Evolutionary conservation across 257 asterid genomes (phyloP), one percentile per base, ranked within the genome.

Genomic region (Solanum piurae): DNA sequence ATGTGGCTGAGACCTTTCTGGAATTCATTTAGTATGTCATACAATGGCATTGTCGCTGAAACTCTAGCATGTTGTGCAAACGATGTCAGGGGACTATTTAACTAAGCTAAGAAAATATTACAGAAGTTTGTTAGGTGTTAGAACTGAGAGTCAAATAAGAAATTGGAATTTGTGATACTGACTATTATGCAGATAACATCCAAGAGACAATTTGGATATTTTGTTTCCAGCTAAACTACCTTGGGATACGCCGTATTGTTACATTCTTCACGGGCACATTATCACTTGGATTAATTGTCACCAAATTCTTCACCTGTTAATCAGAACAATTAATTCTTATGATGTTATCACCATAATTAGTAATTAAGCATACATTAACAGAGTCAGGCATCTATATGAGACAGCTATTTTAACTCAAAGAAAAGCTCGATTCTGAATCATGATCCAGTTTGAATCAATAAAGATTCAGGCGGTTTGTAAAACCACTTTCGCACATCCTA

Each of bases 1-100:
- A 95, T 95, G 86, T 95, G 98, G 91, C 96, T 94, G 37, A 94
- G 95, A 86, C 98, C 98, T 89, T 92, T 94, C 92, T 94, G 95
- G 89, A 95, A 94, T 87, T 94, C 95, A 92, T 93, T 94, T 85
- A 95, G 83, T 82, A 94, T 91, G 83, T 92, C 96, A 74, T 94
- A 94, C 89, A 94, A 87, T 58, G 96, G 89, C 90, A 89, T 89
- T 29, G 88, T 83, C 86, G 88, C 92, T 80, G 90, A 86, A 74
- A 89, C 84, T 86, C 91, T 91, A 52, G 29, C 36, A 88, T 36
- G 88, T 64, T 77, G 2, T 40, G 60, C 31, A 77, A 55, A 58
- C 52, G 12, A 60, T 36, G 79, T 77, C 52, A 62, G 80, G 62
- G 12, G 77, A 40, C 20, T 44, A 42, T 52, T 40, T 72, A 58